Evolutionary conservation across 2,329 filamentous ascomycete species (phyloP).

Genomic region (Ophiostoma ips): DNA sequence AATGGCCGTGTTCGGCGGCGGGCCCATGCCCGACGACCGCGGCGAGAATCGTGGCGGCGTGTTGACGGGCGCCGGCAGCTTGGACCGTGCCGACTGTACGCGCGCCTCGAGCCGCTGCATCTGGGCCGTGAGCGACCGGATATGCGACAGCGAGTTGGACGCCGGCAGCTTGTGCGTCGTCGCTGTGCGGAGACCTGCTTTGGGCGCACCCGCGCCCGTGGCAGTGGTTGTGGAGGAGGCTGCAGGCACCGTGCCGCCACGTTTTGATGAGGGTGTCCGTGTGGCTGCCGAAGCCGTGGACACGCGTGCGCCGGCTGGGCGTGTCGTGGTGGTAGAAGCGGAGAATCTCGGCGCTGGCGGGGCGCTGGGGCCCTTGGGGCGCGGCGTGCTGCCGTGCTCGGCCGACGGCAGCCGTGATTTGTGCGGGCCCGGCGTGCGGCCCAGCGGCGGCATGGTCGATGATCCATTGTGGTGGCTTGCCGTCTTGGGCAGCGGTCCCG

Average conservation of each 20-base stretch:
- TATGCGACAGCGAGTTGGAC: constrained; percentile 72
- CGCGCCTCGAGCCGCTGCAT: constrained; percentile 94
- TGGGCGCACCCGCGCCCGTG: constrained; percentile 28
- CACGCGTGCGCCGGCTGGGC: constrained; percentile 23
- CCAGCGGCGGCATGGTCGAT: constrained; percentile 14
- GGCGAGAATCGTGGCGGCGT: constrained; percentile 76
- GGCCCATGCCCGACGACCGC: constrained; percentile 32
- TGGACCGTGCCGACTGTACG: constrained; percentile 82
- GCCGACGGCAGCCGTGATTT: constrained; percentile 41
- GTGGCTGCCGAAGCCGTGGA: constrained; percentile 36
- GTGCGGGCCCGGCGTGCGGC: constrained; percentile 27
- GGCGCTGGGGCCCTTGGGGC: constrained; percentile 29
- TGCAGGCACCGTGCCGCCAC: constrained; percentile 26
- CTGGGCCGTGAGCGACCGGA: constrained; percentile 84
- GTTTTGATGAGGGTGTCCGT: constrained; percentile 24
- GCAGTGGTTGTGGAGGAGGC: constrained; percentile 3
- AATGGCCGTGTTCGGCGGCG: constrained; percentile 23
- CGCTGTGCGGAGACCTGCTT: constrained; percentile 31
- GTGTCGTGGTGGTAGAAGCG: constrained; percentile 18
- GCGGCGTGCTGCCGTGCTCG: constrained; percentile 35
- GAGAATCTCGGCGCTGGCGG: constrained; percentile 18
- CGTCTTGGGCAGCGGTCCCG: constrained; percentile 45
- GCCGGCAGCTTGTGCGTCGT: constrained; percentile 37
- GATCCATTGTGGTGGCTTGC: constrained; percentile 19
- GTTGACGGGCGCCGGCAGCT: constrained; percentile 65